Base-by-base conservation (phyloP, 2,329 filamentous ascomycete species). In the Zymoseptoria pseudotritici region DNA sequence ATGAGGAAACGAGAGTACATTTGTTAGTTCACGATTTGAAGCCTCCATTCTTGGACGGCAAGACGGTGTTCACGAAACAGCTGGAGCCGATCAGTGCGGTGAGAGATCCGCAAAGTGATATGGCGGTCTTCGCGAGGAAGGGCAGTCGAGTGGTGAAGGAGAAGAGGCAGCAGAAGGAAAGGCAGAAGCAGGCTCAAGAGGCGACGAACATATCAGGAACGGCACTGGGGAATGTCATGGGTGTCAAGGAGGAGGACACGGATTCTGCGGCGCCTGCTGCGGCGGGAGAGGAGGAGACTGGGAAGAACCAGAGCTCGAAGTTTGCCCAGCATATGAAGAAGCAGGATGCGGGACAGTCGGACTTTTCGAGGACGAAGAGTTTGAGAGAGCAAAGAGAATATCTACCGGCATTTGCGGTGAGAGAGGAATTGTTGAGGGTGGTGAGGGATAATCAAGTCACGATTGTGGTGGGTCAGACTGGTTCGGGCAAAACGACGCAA, bases 121-220 rank as follows among this genome's bases (percentile, higher is more conserved):
- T 99, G 94, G 94, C 94, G 1, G 92, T 99, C 1, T 97, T 97
- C 69, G 96, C 91, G 76, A 84, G 93, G 51, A 97, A 97, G 73
- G 94, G 94, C 0, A 97, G 93, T 72, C 89, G 86, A 68, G 91
- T 97, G 1, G 94, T 99, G 11, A 90, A 89, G 70, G 94, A 99
- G 68, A 87, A 88, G 67, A 82, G 95, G 50, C 91, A 96, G 75
- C 91, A 96, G 74, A 88, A 92, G 63, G 94, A 99, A 73, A 85
- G 94, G 50, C 90, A 96, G 70, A 91, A 91, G 69, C 93, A 97
- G 74, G 93, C 94, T 0, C 91, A 97, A 72, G 89, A 97, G 70
- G 93, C 94, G 6, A 97, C 94, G 0, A 97, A 90, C 66, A 83
- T 96, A 72, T 90, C 91, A 0, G 94, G 94, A 7, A 99, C 95